Base-by-base conservation (phyloP, 1,139 yeast genomes). In the Debaryomyces coudertii region DNA sequence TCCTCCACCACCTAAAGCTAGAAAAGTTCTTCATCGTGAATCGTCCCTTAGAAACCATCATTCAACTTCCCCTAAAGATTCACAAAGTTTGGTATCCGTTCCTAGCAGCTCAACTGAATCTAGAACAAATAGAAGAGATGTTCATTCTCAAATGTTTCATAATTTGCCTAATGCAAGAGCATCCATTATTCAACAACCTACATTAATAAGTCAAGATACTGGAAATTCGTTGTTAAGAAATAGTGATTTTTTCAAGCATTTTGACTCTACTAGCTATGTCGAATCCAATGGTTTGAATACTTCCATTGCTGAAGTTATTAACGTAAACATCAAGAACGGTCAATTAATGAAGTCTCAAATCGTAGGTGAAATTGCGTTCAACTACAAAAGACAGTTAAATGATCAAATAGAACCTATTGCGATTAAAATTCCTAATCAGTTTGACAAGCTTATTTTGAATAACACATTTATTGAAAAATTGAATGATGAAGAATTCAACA, bases 291-390 rank as follows among this genome's bases (percentile, higher is more conserved):
- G 95, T 1, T 72, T 90, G 56, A 85, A 85, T 58, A 82, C 90
- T 1, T 85, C 95, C 31, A 69, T 89, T 51, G 92, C 92, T 11
- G 96, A 90, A 64, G 83, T 87, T n/a, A 74, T 88, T 51, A 87
- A 84, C 60, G 95, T 89, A 3, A 75, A 77, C 16, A 82, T 85
- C 61, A 80, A 80, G 51, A 90, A 85, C 60, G 95, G 93, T 24
- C 67, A 68, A 36, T 67, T 83, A 33, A 58, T 63, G 3, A 76
- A 80, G 41, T 78, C 87, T 1, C 85, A 85, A 56, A 75, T 83
- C 12, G 76, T 86, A 48, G 96, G 96, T 38, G 96, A 89, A 63
- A 69, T 89, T 55, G 95, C 95, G 0, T 79, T 89, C 60, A 84
- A 83, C 58, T 88, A 80, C 64, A 76, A 70, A 43, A 61, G 65